phyloP scores from a whole-genome alignment of 805 yeast genomes.

The Pichia cabralensis region DNA sequence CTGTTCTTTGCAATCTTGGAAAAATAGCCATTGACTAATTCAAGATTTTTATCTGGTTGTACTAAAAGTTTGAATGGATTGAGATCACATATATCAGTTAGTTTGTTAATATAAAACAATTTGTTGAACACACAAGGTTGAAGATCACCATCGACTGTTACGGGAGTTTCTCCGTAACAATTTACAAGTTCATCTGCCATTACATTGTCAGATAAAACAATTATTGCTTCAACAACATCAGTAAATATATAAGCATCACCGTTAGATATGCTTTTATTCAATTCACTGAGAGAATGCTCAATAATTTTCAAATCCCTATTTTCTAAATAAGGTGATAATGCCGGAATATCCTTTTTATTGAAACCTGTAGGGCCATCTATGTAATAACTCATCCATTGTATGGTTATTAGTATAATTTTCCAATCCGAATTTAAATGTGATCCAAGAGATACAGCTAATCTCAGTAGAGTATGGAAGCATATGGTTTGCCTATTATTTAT shows the following conservation, averaged over 20 bases:
- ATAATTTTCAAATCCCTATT: slow-evolving; percentile 41
- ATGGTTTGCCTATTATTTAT: slow-evolving; percentile 61
- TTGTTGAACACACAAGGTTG: slow-evolving; percentile 44
- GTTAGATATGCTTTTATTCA: slow-evolving; percentile 51
- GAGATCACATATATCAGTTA: slow-evolving; percentile 41
- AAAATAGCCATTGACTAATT: slow-evolving; percentile 34
- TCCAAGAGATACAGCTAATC: slow-evolving; percentile 76
- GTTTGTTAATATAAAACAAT: slow-evolving; percentile 41
- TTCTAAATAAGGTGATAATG: slow-evolving; percentile 32
- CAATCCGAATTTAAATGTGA: slow-evolving; percentile 59
- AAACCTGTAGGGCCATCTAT: slow-evolving; percentile 49
- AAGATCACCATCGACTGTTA: slow-evolving; percentile 11
- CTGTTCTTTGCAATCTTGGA: slow-evolving; percentile 37
- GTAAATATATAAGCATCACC: slow-evolving; percentile 43
- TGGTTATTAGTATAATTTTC: slow-evolving; percentile 48
- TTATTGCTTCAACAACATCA: slow-evolving; percentile 37
- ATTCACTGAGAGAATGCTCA: slow-evolving; percentile 45
- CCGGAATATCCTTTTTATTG: slow-evolving; percentile 32
- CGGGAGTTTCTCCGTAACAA: slow-evolving; percentile 14
- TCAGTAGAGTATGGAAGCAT: slow-evolving; percentile 68
- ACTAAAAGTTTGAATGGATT: slow-evolving; percentile 44
- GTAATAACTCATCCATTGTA: slow-evolving; percentile 73
- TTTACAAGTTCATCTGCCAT: slow-evolving; percentile 4
- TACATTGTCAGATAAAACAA: slow-evolving; percentile 30
- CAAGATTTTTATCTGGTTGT: slow-evolving; percentile 37